These are phyloP conservation scores for Triangularia verruculosa DNA, from an alignment of 2,329 filamentous ascomycete species.

Conservation along the genomic window DNA sequence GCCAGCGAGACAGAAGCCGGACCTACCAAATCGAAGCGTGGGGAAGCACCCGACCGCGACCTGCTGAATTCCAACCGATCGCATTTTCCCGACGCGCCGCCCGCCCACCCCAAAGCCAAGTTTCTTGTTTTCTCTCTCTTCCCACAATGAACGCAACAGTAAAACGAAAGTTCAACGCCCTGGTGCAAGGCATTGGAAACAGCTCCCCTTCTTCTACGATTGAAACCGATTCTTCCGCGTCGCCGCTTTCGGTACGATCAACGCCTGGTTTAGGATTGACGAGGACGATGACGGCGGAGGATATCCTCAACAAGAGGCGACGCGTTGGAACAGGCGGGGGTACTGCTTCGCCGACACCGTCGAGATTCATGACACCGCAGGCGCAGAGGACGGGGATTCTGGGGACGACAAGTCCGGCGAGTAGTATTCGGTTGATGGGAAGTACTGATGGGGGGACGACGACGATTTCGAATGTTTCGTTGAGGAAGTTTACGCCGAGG, in stretches of 20 bases:
- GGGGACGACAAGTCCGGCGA: slow-evolving; percentile 19
- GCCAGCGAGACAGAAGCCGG: not conserved
- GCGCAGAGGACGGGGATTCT: slow-evolving; percentile 11
- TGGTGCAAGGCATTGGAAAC: slow-evolving; percentile 65
- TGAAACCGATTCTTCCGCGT: slow-evolving; percentile 29
- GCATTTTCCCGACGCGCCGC: not conserved
- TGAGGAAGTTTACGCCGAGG: slow-evolving; percentile 40
- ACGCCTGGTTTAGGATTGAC: slow-evolving; percentile 14
- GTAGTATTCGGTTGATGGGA: not conserved
- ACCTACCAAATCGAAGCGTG: not conserved
- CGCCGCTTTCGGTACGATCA: slow-evolving; percentile 25
- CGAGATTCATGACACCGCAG: slow-evolving; percentile 28
- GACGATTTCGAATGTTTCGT: slow-evolving; percentile 41
- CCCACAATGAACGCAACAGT: slow-evolving; percentile 59
- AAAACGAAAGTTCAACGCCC: slow-evolving; percentile 79
- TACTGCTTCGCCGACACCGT: slow-evolving; percentile 40
- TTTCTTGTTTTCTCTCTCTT: not conserved
- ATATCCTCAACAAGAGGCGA: slow-evolving; percentile 52
- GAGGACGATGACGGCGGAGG: slow-evolving; percentile 24
- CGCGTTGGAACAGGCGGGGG: slow-evolving; percentile 50
- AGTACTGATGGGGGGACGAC: slow-evolving; percentile 31
- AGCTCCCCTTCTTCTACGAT: slow-evolving; percentile 40
- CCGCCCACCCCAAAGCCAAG: not conserved
- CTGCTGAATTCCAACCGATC: not conserved
- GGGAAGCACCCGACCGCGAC: not conserved